Base-by-base conservation (phyloP, 768 basidiomycete species). In the Kwoniella pini region DNA sequence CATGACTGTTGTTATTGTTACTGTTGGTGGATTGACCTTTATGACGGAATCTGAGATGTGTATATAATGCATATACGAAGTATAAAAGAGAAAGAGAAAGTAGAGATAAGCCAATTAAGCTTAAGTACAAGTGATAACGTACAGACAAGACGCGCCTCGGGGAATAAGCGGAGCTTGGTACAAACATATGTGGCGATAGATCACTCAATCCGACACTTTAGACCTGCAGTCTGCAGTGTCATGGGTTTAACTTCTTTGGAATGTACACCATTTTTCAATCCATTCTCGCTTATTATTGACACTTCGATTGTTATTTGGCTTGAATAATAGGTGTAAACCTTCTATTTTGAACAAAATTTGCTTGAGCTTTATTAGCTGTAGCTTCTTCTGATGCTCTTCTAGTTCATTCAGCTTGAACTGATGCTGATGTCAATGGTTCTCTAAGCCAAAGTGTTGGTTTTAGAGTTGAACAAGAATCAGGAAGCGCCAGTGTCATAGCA, bases 361-460 rank as follows among this genome's bases (percentile, higher is more conserved):
- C 43, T 11, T 15, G 15, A 15, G 54, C 21, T 17, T 56, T 31
- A 19, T 56, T 43, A 4, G 54, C 54, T 11, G 40, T 12, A 9
- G 24, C 54, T 21, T 44, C 54, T 15, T 36, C 33, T 36, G 28
- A n/a, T 13, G 13, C 13, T 12, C 43, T 43, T 45, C 54, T 43
- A 30, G 31, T 21, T 3, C 43, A 45, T 21, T 56, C 54, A 31
- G 42, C 54, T 43, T 43, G 53, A 2, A 54, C 53, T 28, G 17
- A 15, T 2, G 39, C 53, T 3, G 54, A 56, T 17, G 22, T 56
- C n/a, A 56, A 30, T 3, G 22, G 48, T 26, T 54, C 13, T 54
- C 27, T 36, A 7, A 62, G 39, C 59, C 64, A 65, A 10, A 65
- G 60, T 4, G 44, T 44, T 42, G 61, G 64, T 42, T 62, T 61